These are phyloP conservation scores for Cicer cuneatum DNA, from an alignment of 306 rosid species.

Conservation along the genomic window DNA sequence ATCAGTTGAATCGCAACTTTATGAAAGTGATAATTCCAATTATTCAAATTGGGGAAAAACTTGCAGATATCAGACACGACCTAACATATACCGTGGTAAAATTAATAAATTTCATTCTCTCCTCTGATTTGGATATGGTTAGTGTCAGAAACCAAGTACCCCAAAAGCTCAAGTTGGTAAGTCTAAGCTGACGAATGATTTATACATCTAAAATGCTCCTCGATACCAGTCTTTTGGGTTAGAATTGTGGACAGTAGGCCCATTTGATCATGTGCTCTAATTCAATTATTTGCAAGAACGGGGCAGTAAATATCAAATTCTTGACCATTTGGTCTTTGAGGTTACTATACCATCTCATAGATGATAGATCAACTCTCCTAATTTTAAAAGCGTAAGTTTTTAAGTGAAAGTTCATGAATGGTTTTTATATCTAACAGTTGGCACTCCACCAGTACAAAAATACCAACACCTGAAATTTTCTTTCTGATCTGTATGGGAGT, in stretches of 20 bases:
- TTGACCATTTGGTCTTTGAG: background rate
- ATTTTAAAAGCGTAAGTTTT: background rate
- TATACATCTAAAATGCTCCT: conserved; percentile 9
- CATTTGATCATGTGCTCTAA: background rate
- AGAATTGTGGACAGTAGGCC: background rate
- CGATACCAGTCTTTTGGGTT: background rate
- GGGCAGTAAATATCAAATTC: background rate
- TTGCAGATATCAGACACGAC: background rate
- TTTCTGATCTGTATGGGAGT: background rate
- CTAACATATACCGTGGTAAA: background rate
- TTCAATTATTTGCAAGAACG: background rate
- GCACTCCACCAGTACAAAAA: background rate
- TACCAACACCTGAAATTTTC: background rate
- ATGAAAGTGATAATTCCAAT: background rate
- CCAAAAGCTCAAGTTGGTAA: background rate
- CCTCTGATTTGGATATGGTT: background rate
- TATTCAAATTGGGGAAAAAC: background rate
- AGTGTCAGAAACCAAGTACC: background rate
- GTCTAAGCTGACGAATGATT: background rate
- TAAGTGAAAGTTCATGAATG: background rate
- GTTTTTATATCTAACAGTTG: background rate
- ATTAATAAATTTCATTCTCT: conserved; percentile 16
- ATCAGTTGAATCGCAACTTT: background rate
- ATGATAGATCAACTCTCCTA: background rate
- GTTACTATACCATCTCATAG: background rate